These are phyloP conservation scores for Daldinia decipiens DNA, from an alignment of 495 filamentous ascomycete species.

Conservation along the genomic window DNA sequence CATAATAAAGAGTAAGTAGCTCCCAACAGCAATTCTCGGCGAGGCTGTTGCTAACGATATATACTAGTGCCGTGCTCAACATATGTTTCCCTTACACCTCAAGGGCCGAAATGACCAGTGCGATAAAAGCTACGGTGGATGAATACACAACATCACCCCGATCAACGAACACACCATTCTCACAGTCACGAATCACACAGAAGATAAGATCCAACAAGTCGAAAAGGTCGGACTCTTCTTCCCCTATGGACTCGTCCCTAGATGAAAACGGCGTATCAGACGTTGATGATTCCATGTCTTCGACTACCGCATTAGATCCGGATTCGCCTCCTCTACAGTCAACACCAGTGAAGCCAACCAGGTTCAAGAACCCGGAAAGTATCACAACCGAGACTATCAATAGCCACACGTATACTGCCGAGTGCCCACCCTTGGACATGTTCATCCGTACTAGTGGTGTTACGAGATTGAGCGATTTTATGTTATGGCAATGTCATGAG, in stretches of 20 bases:
- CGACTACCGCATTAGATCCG: slow-evolving; percentile 56
- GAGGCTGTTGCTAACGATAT: slow-evolving; percentile 25
- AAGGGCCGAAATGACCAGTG: slow-evolving; percentile 93
- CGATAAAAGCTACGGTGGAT: slow-evolving; percentile 84
- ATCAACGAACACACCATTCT: slow-evolving; percentile 75
- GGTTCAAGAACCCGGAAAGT: slow-evolving; percentile 73
- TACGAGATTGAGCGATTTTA: slow-evolving; percentile 91
- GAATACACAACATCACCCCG: slow-evolving; percentile 77
- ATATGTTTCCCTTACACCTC: slow-evolving; percentile 98
- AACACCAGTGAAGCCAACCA: slow-evolving; percentile 43
- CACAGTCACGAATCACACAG: slow-evolving; percentile 83
- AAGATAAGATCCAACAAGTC: slow-evolving; percentile 74
- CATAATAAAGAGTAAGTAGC: slow-evolving; percentile 74
- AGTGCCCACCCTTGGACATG: slow-evolving; percentile 86
- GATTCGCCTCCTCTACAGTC: slow-evolving; percentile 57
- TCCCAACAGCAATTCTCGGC: neutral
- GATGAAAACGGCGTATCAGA: slow-evolving; percentile 53
- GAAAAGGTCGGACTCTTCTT: slow-evolving; percentile 59
- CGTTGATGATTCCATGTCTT: slow-evolving; percentile 67
- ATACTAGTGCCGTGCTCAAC: slow-evolving; percentile 78
- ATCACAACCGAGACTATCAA: slow-evolving; percentile 84
- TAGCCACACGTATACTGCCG: slow-evolving; percentile 83
- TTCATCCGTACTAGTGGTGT: slow-evolving; percentile 92
- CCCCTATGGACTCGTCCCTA: slow-evolving; percentile 53
- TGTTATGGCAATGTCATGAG: slow-evolving; percentile 98